A percentile compares a stretch with the other conserved stretches of the same genome.
Evolutionary conservation across 2,329 filamentous ascomycete species (phyloP).

Genomic region (Didymellaceae sp.): DNA sequence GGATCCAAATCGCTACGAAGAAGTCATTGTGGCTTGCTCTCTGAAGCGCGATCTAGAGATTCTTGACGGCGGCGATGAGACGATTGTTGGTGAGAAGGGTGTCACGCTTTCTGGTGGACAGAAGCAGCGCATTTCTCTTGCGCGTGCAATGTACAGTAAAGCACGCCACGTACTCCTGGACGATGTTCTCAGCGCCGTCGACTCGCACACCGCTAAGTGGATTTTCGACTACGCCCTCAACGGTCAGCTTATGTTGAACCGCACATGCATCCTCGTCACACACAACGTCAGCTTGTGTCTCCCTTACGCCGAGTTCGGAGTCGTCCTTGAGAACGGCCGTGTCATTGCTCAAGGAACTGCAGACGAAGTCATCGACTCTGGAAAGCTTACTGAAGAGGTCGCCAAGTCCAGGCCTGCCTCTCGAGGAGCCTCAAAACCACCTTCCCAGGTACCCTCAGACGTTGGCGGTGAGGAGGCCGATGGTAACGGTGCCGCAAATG

Average conservation of each 20-base stretch:
- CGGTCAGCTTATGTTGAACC: constrained; percentile 83
- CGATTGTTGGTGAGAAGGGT: constrained; percentile 94
- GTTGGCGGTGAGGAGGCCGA: constrained; percentile 56
- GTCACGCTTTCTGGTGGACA: constrained; percentile 96
- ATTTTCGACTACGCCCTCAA: constrained; percentile 94
- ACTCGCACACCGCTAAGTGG: constrained; percentile 97
- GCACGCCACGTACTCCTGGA: constrained; percentile 90
- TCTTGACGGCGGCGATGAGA: constrained; percentile 89
- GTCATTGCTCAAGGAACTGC: constrained; percentile 78
- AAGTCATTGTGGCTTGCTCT: constrained; percentile 89
- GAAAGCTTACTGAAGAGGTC: constrained; percentile 85
- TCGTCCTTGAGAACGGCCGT: constrained; percentile 87
- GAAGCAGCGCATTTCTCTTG: constrained; percentile 95
- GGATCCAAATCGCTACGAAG: constrained; percentile 81
- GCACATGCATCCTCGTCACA: constrained; percentile 94
- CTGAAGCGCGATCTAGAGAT: constrained; percentile 91
- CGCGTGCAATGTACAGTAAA: constrained; percentile 95
- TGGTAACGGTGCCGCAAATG: constrained; percentile 57
- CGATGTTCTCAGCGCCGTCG: constrained; percentile 94
- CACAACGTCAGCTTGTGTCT: constrained; percentile 92
- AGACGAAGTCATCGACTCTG: constrained; percentile 80
- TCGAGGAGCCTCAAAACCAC: constrained; percentile 70
- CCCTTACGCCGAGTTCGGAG: constrained; percentile 78
- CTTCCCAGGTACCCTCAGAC: constrained; percentile 80
- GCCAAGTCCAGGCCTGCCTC: constrained; percentile 77